Conservation (phyloP, 2,329 filamentous ascomycete species). For the Aspergillus japonicus region DNA sequence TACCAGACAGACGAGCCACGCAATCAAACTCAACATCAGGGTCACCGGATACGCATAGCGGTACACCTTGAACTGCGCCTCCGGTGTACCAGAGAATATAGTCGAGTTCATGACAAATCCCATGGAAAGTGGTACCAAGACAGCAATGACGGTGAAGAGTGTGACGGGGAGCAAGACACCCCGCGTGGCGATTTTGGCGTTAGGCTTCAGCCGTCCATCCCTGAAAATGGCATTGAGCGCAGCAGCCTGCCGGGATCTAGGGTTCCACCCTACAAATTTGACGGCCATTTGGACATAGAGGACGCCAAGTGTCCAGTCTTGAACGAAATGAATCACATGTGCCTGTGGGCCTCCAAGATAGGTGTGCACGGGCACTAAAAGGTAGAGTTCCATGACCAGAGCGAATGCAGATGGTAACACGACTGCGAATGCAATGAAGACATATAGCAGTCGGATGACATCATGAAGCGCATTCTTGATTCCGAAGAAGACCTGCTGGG, state of each 20-base stretch:
- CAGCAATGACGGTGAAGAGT: conserved; percentile 60
- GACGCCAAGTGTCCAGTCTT: conserved; percentile 90
- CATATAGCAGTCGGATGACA: conserved; percentile 64
- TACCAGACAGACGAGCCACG: conserved; percentile 40
- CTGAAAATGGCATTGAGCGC: conserved; percentile 73
- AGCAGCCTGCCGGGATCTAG: conserved; percentile 67
- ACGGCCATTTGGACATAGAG: conserved; percentile 81
- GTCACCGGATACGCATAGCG: conserved; percentile 73
- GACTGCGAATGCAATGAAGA: conserved; percentile 71
- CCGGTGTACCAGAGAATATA: conserved; percentile 31
- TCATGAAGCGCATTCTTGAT: conserved; percentile 27
- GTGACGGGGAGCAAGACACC: conserved; percentile 79
- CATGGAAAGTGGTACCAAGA: conserved; percentile 63
- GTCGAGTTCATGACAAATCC: conserved; percentile 54
- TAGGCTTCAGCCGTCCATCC: conserved; percentile 74
- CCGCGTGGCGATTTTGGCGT: conserved; percentile 75
- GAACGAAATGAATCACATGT: conserved; percentile 71
- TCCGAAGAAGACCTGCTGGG: conserved; percentile 27
- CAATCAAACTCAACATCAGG: conserved; percentile 54
- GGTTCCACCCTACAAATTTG: conserved; percentile 66
- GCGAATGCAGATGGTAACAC: conserved; percentile 79
- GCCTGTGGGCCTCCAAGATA: conserved; percentile 54
- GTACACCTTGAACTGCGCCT: conserved; percentile 50
- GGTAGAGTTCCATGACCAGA: conserved; percentile 79
- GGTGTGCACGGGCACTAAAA: conserved; percentile 82